These are phyloP conservation scores for Microcyclospora tardicrescens DNA, from an alignment of 2,329 filamentous ascomycete genomes.

Conservation along the genomic window DNA sequence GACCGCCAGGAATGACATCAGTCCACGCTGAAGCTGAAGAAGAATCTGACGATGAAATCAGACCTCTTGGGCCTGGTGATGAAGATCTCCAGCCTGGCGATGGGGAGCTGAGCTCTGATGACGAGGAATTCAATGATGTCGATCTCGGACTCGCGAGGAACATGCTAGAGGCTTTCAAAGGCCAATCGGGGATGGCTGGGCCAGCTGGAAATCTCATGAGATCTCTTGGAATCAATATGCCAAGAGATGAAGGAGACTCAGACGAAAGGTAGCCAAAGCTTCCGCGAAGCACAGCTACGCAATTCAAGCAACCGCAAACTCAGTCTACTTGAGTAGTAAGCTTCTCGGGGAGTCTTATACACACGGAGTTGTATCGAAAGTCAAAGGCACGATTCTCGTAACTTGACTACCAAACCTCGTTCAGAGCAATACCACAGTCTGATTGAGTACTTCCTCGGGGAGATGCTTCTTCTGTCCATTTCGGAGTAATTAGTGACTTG, in stretches of 20 bases:
- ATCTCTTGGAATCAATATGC: constrained; percentile 71
- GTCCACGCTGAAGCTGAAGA: constrained; percentile 16
- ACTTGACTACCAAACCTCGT: no score
- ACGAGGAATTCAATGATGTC: constrained; percentile 51
- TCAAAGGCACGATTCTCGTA: no score
- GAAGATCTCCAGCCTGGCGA: constrained; percentile 29
- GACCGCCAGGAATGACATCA: constrained; percentile 15
- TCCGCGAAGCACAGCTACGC: no score
- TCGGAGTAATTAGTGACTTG: no score
- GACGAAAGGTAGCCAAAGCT: background rate
- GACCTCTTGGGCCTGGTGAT: constrained; percentile 7
- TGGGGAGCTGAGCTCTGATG: constrained; percentile 27
- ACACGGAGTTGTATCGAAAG: no score
- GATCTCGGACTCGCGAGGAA: constrained; percentile 86
- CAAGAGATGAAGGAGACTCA: constrained; percentile 54
- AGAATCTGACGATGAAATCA: constrained; percentile 17
- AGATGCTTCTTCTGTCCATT: no score
- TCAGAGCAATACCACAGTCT: no score
- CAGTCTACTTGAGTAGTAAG: no score
- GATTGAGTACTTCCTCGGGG: no score
- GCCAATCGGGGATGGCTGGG: constrained; percentile 72
- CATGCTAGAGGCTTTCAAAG: constrained; percentile 82
- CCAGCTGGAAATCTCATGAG: constrained; percentile 79
- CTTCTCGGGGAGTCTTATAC: no score
- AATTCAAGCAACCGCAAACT: no score